Evolutionary conservation across 2,329 filamentous ascomycete species (phyloP).

Genomic region (Fusarium sp.): DNA sequence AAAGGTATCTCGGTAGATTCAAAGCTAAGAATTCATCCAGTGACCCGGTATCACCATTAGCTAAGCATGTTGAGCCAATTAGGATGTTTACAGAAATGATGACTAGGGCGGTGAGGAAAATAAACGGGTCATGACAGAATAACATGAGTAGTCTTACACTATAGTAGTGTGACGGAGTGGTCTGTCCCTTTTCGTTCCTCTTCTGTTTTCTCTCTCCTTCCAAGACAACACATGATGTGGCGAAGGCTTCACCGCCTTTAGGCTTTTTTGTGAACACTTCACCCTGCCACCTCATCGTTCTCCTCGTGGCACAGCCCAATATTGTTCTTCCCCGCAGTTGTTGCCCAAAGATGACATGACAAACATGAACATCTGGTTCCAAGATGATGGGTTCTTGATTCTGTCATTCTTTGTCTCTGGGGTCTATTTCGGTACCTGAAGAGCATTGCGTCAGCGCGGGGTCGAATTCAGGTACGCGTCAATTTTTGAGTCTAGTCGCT

Average conservation of each 20-base stretch:
- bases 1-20: constrained; percentile 37
- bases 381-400: neutral
- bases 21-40: constrained; percentile 31
- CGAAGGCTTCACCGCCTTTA: constrained; percentile 31
- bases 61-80: constrained; percentile 31
- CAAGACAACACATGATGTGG: constrained; percentile 31
- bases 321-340: neutral
- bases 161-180: rapidly evolving
- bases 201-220: constrained; percentile 23
- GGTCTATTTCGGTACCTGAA: constrained; percentile 5
- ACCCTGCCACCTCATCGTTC: constrained; percentile 21
- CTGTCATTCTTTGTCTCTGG: neutral
- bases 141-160: rapidly evolving
- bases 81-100: neutral
- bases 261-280: constrained; percentile 16
- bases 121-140: constrained; percentile 20
- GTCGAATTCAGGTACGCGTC: constrained; percentile 2
- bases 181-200: rapidly evolving
- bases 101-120: constrained; percentile 31
- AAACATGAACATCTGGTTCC: neutral
- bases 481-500: neutral
- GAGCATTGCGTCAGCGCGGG: constrained; percentile 9
- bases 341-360: constrained; percentile 4
- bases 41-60: constrained; percentile 27
- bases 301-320: constrained; percentile 12